Base-by-base conservation (phyloP, 192 early-diverging fungal species). In the Umbelopsis vinacea region DNA sequence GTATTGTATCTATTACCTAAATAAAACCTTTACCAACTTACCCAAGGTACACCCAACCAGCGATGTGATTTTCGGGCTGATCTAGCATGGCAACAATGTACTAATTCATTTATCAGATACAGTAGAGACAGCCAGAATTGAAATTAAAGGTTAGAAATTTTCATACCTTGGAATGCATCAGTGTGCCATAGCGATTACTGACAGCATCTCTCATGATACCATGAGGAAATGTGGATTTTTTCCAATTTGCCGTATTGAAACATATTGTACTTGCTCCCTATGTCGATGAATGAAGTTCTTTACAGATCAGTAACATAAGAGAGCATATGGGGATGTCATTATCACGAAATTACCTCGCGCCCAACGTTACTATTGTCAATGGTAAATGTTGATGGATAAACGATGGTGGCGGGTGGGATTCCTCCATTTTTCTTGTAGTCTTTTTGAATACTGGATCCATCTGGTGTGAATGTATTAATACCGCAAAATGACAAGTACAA, bases 401-500 rank as follows among this genome's bases (percentile, higher is more conserved):
- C 38, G 21, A 87, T 55, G 19, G 74, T 78, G 26, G 82, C 76
- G 15, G 76, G 76, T 24, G 79, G 80, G 33, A 76, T 38, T 12
- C 48, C 70, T 14, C 37, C 60, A 21, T 52, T 47, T 46, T 23
- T 57, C 23, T 45, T 54, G 6, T 53, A 52, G 7, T 60, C 23
- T 26, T 54, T 75, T 35, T 47, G 40, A 12, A n/a, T 35, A 24
- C 38, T 21, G 11, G 54, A n/a, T 50, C 67, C 47, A 75, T 72
- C 11, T n/a, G 53, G 52, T 74, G 71, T 46, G 33, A 66, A 45
- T 1, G 74, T 46, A 24, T 78, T 54, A 0, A 70, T 57, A 21
- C 85, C 85, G 55, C 72, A 74, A n/a, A 79, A 79, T 0, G 85
- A 80, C 6, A 48, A 40, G 50, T 87, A 78, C 6, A 87, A 54